Evolutionary conservation across 2,329 filamentous ascomycete genomes (phyloP), one percentile per base, ranked within the genome.

Genomic region (Penicillium paneum): DNA sequence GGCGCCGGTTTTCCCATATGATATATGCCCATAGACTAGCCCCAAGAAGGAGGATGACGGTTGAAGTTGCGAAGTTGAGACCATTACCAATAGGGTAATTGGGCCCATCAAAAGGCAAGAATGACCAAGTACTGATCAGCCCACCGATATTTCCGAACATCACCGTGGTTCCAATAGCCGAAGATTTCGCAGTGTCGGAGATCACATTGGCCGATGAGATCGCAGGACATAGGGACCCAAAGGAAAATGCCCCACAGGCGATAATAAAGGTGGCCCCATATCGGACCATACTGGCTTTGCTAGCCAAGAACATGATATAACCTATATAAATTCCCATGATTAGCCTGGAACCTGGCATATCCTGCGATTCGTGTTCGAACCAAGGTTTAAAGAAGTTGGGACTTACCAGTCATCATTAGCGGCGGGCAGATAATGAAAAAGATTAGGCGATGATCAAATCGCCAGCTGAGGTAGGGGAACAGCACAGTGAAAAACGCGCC

Each of bases 71-170:
- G 40, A 89, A 64, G 66, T 90, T 90, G 34, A 90, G 68, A 0
- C 87, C 87, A 64, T 90, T 90, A 1, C 87, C 87, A 52, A 89
- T 88, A 56, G 77, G 83, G 64, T 84, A 91, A 54, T 89, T 71
- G 0, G 87, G 87, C 0, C 64, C 81, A 64, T 90, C 87, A 61
- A 74, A 82, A 0, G 81, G 79, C 15, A 89, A 64, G 71, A 86
- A 89, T 1, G 77, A 79, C 85, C 85, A 89, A 0, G 83, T 86
- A 1, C 82, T 80, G 54, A 88, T 79, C 32, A 90, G 68, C 0
- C 87, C 88, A 2, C 88, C 88, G n/a, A 90, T 67, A 51, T 89
- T 90, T 28, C 87, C 88, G 24, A 88, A 74, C 86, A 90, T 89
- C 64, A 90, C 84, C 49, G 83, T 84, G 0, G 81, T 82, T 11